Conservation (phyloP, 768 basidiomycete genomes). For the Termitomyces sp. region DNA sequence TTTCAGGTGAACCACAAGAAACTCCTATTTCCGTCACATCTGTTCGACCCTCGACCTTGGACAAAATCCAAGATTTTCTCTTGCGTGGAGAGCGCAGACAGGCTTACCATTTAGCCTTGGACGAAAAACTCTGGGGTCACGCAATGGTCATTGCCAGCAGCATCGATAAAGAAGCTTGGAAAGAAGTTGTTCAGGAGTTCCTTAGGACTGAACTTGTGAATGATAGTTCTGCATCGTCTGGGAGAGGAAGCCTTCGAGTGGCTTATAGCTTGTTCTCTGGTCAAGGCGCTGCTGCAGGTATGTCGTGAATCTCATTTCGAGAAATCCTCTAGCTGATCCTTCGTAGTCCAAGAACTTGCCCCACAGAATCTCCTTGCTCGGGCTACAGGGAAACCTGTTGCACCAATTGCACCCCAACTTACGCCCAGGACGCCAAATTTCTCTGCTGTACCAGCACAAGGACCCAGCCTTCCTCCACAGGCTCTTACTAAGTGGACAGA, state of each 20-base stretch:
- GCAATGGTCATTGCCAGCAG: slow-evolving; percentile 93
- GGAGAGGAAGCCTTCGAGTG: slow-evolving; percentile 71
- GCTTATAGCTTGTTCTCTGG: slow-evolving; percentile 85
- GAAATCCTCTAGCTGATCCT: not conserved
- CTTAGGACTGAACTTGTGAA: slow-evolving; percentile 65
- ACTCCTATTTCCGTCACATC: slow-evolving; percentile 54
- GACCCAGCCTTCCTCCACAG: slow-evolving; percentile 53
- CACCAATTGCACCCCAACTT: slow-evolving; percentile 30
- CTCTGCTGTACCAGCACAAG: slow-evolving; percentile 36
- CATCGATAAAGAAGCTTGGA: slow-evolving; percentile 92
- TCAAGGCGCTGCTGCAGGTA: slow-evolving; percentile 75
- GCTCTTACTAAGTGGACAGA: slow-evolving; percentile 81
- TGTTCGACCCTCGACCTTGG: slow-evolving; percentile 60
- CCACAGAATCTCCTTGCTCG: slow-evolving; percentile 53
- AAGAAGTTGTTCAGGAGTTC: slow-evolving; percentile 86
- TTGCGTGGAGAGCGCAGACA: slow-evolving; percentile 80
- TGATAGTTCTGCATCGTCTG: slow-evolving; percentile 25
- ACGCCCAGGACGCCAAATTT: slow-evolving; percentile 48
- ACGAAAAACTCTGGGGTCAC: slow-evolving; percentile 91
- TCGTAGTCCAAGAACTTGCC: slow-evolving; percentile 69
- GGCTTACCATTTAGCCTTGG: slow-evolving; percentile 86
- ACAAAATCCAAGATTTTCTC: slow-evolving; percentile 77
- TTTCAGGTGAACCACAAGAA: slow-evolving; percentile 34
- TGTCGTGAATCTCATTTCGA: slow-evolving; percentile 18
- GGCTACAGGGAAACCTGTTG: slow-evolving; percentile 33